Base-by-base conservation (phyloP, 1,139 yeast genomes). In the Candida neerlandica region DNA sequence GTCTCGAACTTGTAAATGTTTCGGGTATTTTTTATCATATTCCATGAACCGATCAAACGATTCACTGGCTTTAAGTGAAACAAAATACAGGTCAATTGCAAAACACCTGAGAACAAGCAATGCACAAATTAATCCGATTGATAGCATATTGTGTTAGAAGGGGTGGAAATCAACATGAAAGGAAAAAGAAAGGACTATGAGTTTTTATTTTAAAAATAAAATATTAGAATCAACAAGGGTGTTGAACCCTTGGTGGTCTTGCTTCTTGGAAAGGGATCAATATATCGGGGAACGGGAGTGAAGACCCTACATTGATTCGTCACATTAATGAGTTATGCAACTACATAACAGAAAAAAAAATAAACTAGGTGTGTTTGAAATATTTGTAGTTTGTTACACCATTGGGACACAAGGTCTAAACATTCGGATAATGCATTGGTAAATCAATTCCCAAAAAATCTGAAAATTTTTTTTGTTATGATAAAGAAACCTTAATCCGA, bases 31-130 rank as follows among this genome's bases (percentile, higher is more conserved):
- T n/a, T 61, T 27, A 41, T 79, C 82, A 47, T 64, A 66, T 4
- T 62, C 58, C 60, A 75, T 64, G 54, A 82, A 69, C 41, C 70
- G 63, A 37, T 78, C 75, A 49, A 78, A 51, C 0, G 75, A 54
- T 45, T 64, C 71, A 6, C 63, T 54, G 3, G 62, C 55, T 44
- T 64, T 66, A 16, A 69, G 57, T 2, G 70, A 60, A 1, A 69
- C 65, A 37, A 69, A 61, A 43, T 63, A 67, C 14, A 64, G 53
- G 15, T 51, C 52, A 19, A 43, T 40, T 12, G 43, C 48, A 5
- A 30, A 18, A 38, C 50, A 46, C 14, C 41, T 32, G 37, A 21
- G 29, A 6, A 47, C 14, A 11, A 41, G 30, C 16, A 41, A 14
- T 9, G 41, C 23, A 16, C 37, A 21, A 27, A 21, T 33, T 11